Evolutionary conservation across 2,329 filamentous ascomycete species (phyloP).

Genomic region (Chrysosporium queenslandicum): DNA sequence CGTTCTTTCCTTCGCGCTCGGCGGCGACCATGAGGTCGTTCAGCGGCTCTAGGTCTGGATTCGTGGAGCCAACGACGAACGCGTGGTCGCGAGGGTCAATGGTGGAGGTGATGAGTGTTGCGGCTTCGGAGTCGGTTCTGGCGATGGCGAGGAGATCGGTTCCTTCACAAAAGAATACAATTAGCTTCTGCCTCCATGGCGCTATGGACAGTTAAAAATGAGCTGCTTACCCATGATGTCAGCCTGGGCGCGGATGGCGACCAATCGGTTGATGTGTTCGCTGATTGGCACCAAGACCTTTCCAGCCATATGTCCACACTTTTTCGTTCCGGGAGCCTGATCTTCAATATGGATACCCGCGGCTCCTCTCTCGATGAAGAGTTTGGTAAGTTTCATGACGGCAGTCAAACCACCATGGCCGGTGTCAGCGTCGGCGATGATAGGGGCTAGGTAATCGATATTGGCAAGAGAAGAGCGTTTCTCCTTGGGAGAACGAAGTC

Average conservation of each 20-base stretch:
- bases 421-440: slow-evolving; percentile 93
- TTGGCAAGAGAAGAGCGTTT: slow-evolving; percentile 65
- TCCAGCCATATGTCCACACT: slow-evolving; percentile 98
- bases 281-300: slow-evolving; percentile 94
- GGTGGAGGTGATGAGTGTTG: slow-evolving; percentile 90
- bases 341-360: slow-evolving; percentile 98
- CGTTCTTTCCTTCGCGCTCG: slow-evolving; percentile 69
- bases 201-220: background rate
- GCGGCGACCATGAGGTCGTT: slow-evolving; percentile 85
- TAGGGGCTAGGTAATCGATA: slow-evolving; percentile 87
- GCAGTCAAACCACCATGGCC: slow-evolving; percentile 96
- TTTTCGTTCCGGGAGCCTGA: slow-evolving; percentile 96
- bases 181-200: background rate
- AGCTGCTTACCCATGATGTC: slow-evolving; percentile 76
- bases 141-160: slow-evolving; percentile 82
- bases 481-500: slow-evolving; percentile 62
- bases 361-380: slow-evolving; percentile 92
- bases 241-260: slow-evolving; percentile 92
- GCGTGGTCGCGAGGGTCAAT: slow-evolving; percentile 92
- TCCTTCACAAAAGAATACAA: slow-evolving; percentile 38
- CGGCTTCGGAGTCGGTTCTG: slow-evolving; percentile 93
- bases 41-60: slow-evolving; percentile 70
- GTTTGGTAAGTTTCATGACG: slow-evolving; percentile 97
- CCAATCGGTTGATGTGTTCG: slow-evolving; percentile 95
- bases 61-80: slow-evolving; percentile 86